Conservation (phyloP, 768 basidiomycete species). For the Boletus patriciae region DNA sequence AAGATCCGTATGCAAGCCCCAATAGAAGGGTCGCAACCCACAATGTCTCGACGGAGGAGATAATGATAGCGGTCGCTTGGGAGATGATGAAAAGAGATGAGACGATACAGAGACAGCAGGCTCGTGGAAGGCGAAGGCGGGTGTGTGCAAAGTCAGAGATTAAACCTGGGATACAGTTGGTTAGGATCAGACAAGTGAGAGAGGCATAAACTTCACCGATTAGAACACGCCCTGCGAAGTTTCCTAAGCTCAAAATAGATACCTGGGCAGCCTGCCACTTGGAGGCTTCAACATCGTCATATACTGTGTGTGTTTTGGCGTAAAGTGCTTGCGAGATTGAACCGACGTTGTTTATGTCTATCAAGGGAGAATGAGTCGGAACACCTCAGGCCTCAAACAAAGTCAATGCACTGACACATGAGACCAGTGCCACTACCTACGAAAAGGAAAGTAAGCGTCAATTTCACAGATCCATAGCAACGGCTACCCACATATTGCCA, state of each 20-base stretch:
- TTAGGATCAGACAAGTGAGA: not conserved
- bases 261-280: constrained; percentile 85
- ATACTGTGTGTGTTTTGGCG: constrained; percentile 56
- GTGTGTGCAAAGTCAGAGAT: constrained; percentile 64
- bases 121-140: constrained; percentile 58
- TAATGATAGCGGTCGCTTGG: constrained; percentile 57
- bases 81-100: constrained; percentile 68
- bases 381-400: no score
- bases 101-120: constrained; percentile 66
- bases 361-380: not conserved
- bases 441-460: constrained; percentile 1
- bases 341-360: constrained; percentile 88
- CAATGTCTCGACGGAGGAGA: constrained; percentile 58
- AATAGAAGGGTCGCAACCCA: constrained; percentile 49
- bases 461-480: not conserved
- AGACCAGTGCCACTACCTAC: constrained; percentile 71
- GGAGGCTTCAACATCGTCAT: constrained; percentile 66
- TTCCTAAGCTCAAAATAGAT: constrained; percentile 77
- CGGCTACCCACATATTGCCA: constrained; percentile 51
- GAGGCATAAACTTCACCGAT: constrained; percentile 49
- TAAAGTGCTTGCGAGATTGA: constrained; percentile 70
- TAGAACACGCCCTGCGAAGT: constrained; percentile 73
- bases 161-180: constrained; percentile 46
- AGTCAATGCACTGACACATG: constrained; percentile 56
- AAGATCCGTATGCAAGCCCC: constrained; percentile 61